Conservation (phyloP, 2,329 filamentous ascomycete species). For the Domatiomyces globalis region DNA sequence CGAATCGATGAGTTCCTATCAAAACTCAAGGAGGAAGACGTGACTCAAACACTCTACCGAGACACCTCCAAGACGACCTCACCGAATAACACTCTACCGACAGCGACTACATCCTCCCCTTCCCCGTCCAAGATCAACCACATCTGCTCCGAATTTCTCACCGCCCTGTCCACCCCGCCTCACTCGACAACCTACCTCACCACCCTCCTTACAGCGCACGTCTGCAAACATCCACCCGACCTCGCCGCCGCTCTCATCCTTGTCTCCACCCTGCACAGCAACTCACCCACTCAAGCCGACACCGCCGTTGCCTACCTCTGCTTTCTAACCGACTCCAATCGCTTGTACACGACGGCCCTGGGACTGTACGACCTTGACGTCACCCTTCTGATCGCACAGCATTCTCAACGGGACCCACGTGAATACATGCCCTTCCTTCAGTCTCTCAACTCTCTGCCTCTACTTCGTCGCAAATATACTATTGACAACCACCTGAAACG, state of each 20-base stretch:
- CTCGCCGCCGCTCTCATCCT: conserved; percentile 70
- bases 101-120: conserved; percentile 1
- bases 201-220: conserved; percentile 85
- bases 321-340: conserved; percentile 88
- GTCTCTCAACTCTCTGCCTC: conserved; percentile 59
- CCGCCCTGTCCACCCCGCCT: conserved; percentile 48
- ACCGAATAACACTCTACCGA: conserved; percentile 3
- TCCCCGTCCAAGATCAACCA: conserved; percentile 57
- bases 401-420: conserved; percentile 85
- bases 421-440: conserved; percentile 95
- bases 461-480: conserved; percentile 58
- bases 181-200: conserved; percentile 49
- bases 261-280: conserved; percentile 53
- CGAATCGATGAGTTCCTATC: conserved; percentile 87
- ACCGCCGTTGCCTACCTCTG: conserved; percentile 92
- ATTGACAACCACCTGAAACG: conserved; percentile 82
- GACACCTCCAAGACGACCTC: conserved; percentile 43
- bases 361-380: conserved; percentile 87
- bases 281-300: conserved; percentile 53
- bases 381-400: conserved; percentile 79
- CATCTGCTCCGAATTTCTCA: conserved; percentile 74
- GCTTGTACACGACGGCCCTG: conserved; percentile 76
- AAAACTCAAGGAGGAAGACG: conserved; percentile 75
- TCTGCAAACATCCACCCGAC: conserved; percentile 84
- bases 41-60: conserved; percentile 83